A percentile compares a stretch with the other conserved stretches of the same genome.
Evolutionary conservation across 2,329 filamentous ascomycete genomes (phyloP).

Genomic region (Lecanicillium sp.): DNA sequence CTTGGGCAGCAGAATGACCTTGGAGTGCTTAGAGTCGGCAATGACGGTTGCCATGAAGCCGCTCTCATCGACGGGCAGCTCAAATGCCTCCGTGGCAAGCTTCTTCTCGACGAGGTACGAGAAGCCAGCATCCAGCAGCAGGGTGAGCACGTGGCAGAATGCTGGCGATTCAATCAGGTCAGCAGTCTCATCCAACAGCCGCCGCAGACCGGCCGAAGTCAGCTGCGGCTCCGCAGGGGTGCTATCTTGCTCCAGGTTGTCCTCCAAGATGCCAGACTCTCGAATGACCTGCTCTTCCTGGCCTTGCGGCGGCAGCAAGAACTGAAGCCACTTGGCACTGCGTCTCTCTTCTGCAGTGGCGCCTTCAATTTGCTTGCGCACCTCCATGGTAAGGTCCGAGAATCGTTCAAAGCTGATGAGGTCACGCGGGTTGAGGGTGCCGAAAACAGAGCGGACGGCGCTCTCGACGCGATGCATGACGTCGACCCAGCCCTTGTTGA

Average conservation of each 20-base stretch:
- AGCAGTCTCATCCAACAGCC: slow-evolving; percentile 88
- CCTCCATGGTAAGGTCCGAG: slow-evolving; percentile 71
- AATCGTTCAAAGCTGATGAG: slow-evolving; percentile 76
- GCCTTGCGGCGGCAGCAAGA: slow-evolving; percentile 70
- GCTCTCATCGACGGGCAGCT: slow-evolving; percentile 30
- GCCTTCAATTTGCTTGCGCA: slow-evolving; percentile 80
- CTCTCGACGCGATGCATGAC: slow-evolving; percentile 72
- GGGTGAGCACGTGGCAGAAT: slow-evolving; percentile 78
- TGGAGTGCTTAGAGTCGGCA: slow-evolving; percentile 46
- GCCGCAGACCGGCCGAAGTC: slow-evolving; percentile 58
- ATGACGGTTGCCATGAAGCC: slow-evolving; percentile 39
- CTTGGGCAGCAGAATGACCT: slow-evolving; percentile 68
- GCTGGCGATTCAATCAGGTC: slow-evolving; percentile 92
- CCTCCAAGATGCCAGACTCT: slow-evolving; percentile 70
- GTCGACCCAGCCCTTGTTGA: slow-evolving; percentile 83
- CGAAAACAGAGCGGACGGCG: slow-evolving; percentile 87
- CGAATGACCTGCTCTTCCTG: slow-evolving; percentile 78
- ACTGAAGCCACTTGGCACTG: slow-evolving; percentile 65
- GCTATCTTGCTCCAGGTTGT: slow-evolving; percentile 29
- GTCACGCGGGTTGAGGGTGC: slow-evolving; percentile 80
- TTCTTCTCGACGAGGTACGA: slow-evolving; percentile 76
- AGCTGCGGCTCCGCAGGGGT: slow-evolving; percentile 25
- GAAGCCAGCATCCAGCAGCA: slow-evolving; percentile 82
- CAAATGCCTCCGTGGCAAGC: slow-evolving; percentile 72
- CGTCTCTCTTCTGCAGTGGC: slow-evolving; percentile 30